Conservation (phyloP, 352 stramenopile species). For the Phytopythium aichiense region DNA sequence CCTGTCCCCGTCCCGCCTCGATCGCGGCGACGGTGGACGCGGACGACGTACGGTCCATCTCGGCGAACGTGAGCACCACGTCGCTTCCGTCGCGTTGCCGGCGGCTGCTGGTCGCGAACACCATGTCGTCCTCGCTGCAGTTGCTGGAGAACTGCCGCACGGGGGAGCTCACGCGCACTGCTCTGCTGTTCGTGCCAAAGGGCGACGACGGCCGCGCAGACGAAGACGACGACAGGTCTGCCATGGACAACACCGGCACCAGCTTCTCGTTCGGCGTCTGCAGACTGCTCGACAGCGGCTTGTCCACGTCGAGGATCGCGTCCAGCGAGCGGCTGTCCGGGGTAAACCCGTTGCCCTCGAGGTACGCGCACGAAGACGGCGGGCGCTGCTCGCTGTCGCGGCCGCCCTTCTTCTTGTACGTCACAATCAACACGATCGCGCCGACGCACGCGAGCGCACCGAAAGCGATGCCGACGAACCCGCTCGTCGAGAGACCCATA, state of each 20-base stretch:
- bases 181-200: constrained; percentile 15
- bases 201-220: constrained; percentile 16
- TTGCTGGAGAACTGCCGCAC: constrained; percentile 6
- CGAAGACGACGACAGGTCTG: constrained; percentile 14
- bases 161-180: constrained; percentile 27
- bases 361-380: constrained; percentile 25
- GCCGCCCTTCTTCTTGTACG: constrained; percentile 33
- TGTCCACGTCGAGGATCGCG: constrained; percentile 12
- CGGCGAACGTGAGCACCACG: constrained; percentile 23
- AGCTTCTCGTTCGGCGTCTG: neutral
- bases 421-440: constrained; percentile 31
- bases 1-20: constrained; percentile 10
- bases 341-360: constrained; percentile 17
- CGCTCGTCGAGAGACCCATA: neutral
- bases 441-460: constrained; percentile 34
- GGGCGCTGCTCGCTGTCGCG: constrained; percentile 2
- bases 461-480: constrained; percentile 13
- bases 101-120: constrained; percentile 16
- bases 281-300: neutral
- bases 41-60: constrained; percentile 14
- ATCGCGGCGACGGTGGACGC: constrained; percentile 7
- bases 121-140: constrained; percentile 21
- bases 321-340: constrained; percentile 20
- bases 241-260: constrained; percentile 6
- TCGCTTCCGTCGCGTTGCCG: constrained; percentile 18